Percentiles rank a stretch among this genome's conserved stretches.
Conservation (phyloP, 2,329 filamentous ascomycete genomes). For the Passalora sequoiae region DNA sequence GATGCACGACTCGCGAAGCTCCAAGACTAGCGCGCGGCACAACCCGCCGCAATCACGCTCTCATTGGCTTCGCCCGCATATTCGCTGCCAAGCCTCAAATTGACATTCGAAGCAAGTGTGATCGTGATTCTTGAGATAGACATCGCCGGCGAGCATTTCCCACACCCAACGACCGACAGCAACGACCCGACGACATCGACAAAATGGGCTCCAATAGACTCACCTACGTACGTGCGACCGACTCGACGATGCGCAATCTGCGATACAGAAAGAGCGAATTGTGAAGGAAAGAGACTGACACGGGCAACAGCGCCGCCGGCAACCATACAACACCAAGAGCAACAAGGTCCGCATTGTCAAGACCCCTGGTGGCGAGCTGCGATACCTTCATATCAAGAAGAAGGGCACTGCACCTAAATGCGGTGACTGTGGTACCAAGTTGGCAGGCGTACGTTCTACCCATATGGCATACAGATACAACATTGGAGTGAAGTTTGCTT, state of each 20-base stretch:
- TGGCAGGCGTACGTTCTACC: constrained; percentile 79
- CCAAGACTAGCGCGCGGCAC: too few relatives aligned
- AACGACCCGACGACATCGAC: constrained; percentile 32
- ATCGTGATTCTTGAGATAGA: background rate
- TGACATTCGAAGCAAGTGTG: background rate
- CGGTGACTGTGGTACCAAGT: constrained; percentile 97
- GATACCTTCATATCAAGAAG: constrained; percentile 99
- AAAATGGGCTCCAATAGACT: constrained; percentile 52
- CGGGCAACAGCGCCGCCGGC: constrained; percentile 48
- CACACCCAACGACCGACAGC: constrained; percentile 14
- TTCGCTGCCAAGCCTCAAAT: constrained; percentile 1
- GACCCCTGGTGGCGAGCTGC: constrained; percentile 92
- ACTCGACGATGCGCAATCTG: constrained; percentile 8
- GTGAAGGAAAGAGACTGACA: constrained; percentile 8
- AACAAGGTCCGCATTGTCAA: constrained; percentile 95
- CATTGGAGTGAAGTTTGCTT: constrained; percentile 1
- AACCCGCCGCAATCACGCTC: too few relatives aligned
- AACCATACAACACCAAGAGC: constrained; percentile 89
- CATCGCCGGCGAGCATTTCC: constrained; percentile 8
- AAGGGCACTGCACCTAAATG: constrained; percentile 96
- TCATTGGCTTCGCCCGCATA: background rate
- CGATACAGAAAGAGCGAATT: constrained; percentile 17
- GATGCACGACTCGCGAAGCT: too few relatives aligned
- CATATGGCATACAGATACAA: constrained; percentile 1
- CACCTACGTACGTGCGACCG: constrained; percentile 49